Evolutionary conservation across 1,284 basidiomycete species (phyloP), one percentile per base, ranked within the genome.

Genomic region (Microbotryum intermedium): DNA sequence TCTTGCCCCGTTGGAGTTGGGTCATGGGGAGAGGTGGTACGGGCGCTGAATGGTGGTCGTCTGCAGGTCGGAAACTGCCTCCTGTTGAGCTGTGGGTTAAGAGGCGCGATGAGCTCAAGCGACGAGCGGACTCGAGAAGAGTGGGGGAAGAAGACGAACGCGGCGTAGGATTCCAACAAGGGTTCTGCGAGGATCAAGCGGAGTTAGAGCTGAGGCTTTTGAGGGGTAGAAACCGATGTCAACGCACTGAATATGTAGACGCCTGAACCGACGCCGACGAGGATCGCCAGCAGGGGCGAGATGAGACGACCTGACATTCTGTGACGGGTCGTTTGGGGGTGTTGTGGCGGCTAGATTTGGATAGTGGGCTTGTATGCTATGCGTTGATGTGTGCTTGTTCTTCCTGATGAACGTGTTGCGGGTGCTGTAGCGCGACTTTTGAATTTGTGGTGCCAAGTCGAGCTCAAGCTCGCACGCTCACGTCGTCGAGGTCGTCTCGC

Each of bases 1-100:
- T 55, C 52, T 62, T 67, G 28, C 42, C 63, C 9, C 57, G 66
- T 18, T 52, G 51, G 2, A 65, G 47, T 13, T 42, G 42, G 6
- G 66, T 67, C 16, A 53, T 50, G 5, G 66, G 66, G 2, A 67
- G 49, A 2, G 60, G 52, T 2, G 66, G 66, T 6, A 58, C 59
- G 25, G 63, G 58, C 0, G 63, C 66, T 2, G 66, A 46, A 49
- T 68, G 66, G 30, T 65, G 59, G 53, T 68, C 66, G 55, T 65
- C 61, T 30, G 61, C 57, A 4, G 66, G 66, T 9, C 51, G 56
- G 58, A 68, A 68, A 4, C 59, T 59, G 2, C 66, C 66, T 3
- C 25, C 2, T 0, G 66, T 68, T 4, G 66, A 68, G 2, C 64
- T 66, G 63, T 20, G 9, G 6, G n/a, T 2, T 4, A 6, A 20